Evolutionary conservation across 1,284 basidiomycete genomes (phyloP).

Genomic region (Volvariella volvacea): DNA sequence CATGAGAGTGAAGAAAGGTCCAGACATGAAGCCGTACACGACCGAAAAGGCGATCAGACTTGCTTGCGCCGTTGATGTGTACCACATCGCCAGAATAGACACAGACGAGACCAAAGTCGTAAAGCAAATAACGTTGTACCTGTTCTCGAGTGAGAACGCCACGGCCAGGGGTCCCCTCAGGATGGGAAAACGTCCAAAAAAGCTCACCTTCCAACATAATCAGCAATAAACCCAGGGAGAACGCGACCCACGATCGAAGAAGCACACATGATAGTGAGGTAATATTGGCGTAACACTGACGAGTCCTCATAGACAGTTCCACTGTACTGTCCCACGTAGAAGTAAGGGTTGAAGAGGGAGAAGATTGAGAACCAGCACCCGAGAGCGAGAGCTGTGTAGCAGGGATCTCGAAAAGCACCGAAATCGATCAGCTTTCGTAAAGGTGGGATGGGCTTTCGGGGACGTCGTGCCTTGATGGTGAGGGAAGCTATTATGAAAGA

Average conservation of each 20-base stretch:
- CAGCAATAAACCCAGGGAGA: background rate
- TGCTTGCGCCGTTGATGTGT: background rate
- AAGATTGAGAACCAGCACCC: constrained; percentile 2
- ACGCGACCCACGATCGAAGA: background rate
- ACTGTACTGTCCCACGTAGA: background rate
- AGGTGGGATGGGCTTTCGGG: background rate
- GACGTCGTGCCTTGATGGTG: constrained; percentile 1
- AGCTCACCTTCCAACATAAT: background rate
- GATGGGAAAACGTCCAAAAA: background rate
- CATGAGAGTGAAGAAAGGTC: constrained; percentile 1
- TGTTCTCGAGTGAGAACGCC: background rate
- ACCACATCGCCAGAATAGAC: background rate
- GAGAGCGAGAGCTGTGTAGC: background rate
- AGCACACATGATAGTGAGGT: constrained; percentile 1
- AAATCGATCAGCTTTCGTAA: background rate
- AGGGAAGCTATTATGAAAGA: constrained; percentile 1
- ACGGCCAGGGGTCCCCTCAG: background rate
- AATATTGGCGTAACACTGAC: background rate
- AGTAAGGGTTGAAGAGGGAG: constrained; percentile 1
- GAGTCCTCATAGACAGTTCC: background rate
- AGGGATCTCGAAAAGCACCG: constrained; percentile 1
- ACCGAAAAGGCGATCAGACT: background rate
- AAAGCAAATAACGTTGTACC: constrained; percentile 1
- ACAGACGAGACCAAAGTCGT: background rate
- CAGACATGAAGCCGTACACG: background rate